Evolutionary conservation across 306 rosid genomes (phyloP).

Genomic region (Citrullus mucosospermus): DNA sequence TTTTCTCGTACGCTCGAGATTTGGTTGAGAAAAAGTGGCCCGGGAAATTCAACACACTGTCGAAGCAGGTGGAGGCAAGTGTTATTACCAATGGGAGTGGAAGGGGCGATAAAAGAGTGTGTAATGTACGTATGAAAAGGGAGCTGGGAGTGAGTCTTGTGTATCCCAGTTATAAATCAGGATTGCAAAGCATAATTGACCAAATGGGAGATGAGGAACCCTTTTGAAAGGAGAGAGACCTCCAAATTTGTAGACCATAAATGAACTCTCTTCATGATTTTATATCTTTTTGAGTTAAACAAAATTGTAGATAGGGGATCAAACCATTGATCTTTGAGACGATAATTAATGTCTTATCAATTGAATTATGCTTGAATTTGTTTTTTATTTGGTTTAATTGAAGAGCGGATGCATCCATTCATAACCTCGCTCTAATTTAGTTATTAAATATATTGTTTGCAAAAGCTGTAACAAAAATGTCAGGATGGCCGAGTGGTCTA

Average conservation of each 20-base stretch:
- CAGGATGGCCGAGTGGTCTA: conserved; percentile 28
- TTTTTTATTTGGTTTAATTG: background rate
- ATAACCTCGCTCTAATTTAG: too few species aligned
- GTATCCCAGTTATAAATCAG: conserved; percentile 56
- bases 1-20: conserved; percentile 57
- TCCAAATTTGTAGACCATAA: background rate
- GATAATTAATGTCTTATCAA: too few species aligned
- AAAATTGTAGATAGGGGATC: background rate
- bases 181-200: conserved; percentile 53
- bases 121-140: conserved; percentile 48
- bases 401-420: too few species aligned
- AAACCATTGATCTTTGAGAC: background rate
- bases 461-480: background rate
- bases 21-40: conserved; percentile 75
- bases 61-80: conserved; percentile 1
- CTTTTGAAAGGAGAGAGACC: conserved; percentile 6
- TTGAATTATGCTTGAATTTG: background rate
- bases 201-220: conserved; percentile 30
- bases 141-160: conserved; percentile 52
- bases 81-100: conserved; percentile 5
- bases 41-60: conserved; percentile 16
- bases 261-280: too few species aligned
- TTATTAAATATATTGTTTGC: too few species aligned
- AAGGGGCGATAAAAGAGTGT: conserved; percentile 57
- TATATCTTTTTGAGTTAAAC: background rate